Percentiles rank a stretch among this genome's conserved stretches.
Conservation (phyloP, 139 green algal species). For the Parachlorella kessleri region DNA sequence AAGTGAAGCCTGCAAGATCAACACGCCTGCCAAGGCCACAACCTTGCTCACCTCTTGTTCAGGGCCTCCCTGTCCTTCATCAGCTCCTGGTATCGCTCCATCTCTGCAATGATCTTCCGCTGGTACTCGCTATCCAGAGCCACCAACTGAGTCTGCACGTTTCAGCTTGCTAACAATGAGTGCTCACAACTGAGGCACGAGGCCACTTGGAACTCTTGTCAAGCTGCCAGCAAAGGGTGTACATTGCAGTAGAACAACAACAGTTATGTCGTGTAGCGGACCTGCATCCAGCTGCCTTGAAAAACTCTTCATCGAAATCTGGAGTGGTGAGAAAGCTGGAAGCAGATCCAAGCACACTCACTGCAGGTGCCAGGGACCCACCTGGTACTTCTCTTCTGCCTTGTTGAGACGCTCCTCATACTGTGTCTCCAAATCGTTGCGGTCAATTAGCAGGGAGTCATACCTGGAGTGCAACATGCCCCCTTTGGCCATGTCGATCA, state of each 20-base stretch:
- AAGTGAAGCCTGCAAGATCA: too few relatives aligned
- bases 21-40: neutral
- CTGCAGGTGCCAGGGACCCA: neutral
- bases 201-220: too few relatives aligned
- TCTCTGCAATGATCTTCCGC: slow-evolving; percentile 84
- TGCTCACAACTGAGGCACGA: too few relatives aligned
- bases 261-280: too few relatives aligned
- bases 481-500: too few relatives aligned
- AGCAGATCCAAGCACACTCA: neutral
- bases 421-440: slow-evolving; percentile 81
- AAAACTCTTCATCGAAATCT: too few relatives aligned
- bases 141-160: slow-evolving; percentile 42
- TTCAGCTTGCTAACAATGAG: neutral
- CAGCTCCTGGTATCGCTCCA: slow-evolving; percentile 82
- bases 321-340: neutral
- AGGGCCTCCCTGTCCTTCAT: slow-evolving; percentile 10
- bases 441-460: slow-evolving; percentile 55
- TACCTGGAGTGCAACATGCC: slow-evolving; percentile 65
- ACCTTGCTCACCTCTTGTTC: slow-evolving; percentile 2
- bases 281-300: too few relatives aligned
- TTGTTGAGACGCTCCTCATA: slow-evolving; percentile 81
- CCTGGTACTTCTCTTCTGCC: slow-evolving; percentile 52
- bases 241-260: too few relatives aligned
- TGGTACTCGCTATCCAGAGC: slow-evolving; percentile 83
- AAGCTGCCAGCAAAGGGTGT: too few relatives aligned